phyloP scores from a whole-genome alignment of 2,329 filamentous ascomycete genomes.

The Leptographium galeiforme region DNA sequence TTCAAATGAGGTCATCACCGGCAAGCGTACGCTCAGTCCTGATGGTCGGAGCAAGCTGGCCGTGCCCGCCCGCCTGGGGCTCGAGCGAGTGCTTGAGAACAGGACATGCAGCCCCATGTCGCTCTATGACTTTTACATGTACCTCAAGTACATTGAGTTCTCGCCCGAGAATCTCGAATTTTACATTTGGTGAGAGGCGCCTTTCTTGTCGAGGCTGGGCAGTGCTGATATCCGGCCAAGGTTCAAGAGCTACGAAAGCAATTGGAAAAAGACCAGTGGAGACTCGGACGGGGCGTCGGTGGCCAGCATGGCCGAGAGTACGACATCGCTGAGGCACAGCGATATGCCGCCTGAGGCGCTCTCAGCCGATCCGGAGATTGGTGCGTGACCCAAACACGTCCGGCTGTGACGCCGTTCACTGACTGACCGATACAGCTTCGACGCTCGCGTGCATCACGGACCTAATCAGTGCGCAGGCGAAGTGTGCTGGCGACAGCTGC shows the following conservation, averaged over 20 bases:
- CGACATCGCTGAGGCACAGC: conserved; percentile 13
- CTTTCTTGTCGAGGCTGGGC: not conserved
- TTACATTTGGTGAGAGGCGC: conserved; percentile 27
- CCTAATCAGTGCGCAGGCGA: conserved; percentile 18
- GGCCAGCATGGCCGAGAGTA: conserved; percentile 16
- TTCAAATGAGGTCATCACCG: conserved; percentile 21
- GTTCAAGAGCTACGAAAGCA: conserved; percentile 30
- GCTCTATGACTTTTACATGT: conserved; percentile 37
- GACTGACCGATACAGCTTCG: conserved; percentile 13
- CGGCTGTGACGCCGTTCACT: not conserved
- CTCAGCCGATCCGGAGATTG: conserved; percentile 19
- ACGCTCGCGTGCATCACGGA: conserved; percentile 21
- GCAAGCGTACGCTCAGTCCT: conserved; percentile 22
- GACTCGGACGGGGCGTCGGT: conserved; percentile 16
- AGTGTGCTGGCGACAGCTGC: conserved; percentile 13
- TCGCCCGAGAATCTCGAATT: conserved; percentile 36
- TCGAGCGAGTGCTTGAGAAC: conserved; percentile 33
- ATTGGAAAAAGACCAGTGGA: conserved; percentile 9
- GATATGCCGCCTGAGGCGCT: conserved; percentile 8
- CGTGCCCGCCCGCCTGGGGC: conserved; percentile 25
- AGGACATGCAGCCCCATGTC: conserved; percentile 36
- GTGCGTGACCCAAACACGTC: conserved; percentile 12
- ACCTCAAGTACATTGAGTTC: conserved; percentile 34
- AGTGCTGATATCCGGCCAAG: conserved; percentile 12
- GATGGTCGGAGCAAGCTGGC: conserved; percentile 21